Evolutionary conservation across 768 basidiomycete species (phyloP).

Genomic region (Tylopilus subfusipes): DNA sequence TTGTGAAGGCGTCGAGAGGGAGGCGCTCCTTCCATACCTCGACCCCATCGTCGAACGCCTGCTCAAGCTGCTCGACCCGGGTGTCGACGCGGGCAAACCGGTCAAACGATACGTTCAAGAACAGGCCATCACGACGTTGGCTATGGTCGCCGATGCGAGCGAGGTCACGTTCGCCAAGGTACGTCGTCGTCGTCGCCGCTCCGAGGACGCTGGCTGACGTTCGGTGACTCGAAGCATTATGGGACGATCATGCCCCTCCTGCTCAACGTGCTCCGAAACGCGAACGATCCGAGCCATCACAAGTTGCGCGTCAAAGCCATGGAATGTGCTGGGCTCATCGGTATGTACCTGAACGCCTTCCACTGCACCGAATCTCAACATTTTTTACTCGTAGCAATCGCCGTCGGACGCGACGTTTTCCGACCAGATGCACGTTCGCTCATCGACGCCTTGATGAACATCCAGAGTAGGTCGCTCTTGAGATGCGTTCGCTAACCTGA

Average conservation of each 20-base stretch:
- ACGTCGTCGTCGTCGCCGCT: not conserved
- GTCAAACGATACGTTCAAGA: constrained; percentile 72
- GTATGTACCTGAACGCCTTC: constrained; percentile 39
- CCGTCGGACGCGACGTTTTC: constrained; percentile 80
- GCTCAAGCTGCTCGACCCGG: constrained; percentile 56
- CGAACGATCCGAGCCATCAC: constrained; percentile 61
- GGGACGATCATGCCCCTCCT: constrained; percentile 76
- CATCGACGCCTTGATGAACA: constrained; percentile 66
- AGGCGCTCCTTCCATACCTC: constrained; percentile 71
- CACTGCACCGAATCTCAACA: not conserved
- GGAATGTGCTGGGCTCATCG: constrained; percentile 87
- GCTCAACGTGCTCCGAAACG: constrained; percentile 69
- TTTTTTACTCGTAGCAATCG: constrained; percentile 56
- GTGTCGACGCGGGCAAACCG: constrained; percentile 38
- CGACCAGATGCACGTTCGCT: constrained; percentile 68
- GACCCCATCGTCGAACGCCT: constrained; percentile 71
- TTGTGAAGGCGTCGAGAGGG: constrained; percentile 78
- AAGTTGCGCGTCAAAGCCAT: constrained; percentile 79
- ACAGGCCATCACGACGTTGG: constrained; percentile 82
- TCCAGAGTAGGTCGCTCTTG: constrained; percentile 57
- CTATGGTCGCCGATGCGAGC: constrained; percentile 87
- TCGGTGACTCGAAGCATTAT: constrained; percentile 52
- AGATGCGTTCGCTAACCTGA: not conserved
- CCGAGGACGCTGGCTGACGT: not conserved
- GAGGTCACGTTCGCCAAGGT: constrained; percentile 76